Conservation (phyloP, 805 yeast genomes). For the Suhomyces emberorum region DNA sequence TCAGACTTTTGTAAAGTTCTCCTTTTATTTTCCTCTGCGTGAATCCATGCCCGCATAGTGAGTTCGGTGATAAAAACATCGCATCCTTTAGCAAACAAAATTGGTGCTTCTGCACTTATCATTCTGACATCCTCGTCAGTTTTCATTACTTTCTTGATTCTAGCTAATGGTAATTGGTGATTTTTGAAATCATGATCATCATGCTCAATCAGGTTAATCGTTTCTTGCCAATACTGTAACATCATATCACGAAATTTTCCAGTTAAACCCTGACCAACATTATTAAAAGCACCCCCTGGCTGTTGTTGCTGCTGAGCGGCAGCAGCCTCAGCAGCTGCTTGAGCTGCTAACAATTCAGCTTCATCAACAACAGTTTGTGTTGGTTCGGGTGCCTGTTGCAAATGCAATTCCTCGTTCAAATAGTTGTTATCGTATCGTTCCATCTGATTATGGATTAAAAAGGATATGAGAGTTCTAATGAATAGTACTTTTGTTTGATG, state of each 20-base stretch:
- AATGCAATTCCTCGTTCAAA: constrained; percentile 22
- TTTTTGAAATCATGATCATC: constrained; percentile 89
- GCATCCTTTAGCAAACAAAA: constrained; percentile 95
- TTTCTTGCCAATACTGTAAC: constrained; percentile 97
- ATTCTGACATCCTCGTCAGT: constrained; percentile 95
- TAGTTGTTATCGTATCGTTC: constrained; percentile 28
- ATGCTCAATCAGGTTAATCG: constrained; percentile 84
- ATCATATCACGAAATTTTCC: constrained; percentile 81
- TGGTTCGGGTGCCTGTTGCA: constrained; percentile 3
- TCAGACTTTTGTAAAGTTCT: constrained; percentile 92
- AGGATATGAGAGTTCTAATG: too few species aligned
- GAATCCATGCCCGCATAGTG: constrained; percentile 99
- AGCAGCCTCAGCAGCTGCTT: constrained; percentile 47
- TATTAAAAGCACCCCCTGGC: constrained; percentile 69
- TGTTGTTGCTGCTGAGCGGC: constrained; percentile 43
- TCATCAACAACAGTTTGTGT: constrained; percentile 16
- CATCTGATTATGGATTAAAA: too few species aligned
- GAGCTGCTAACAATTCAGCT: constrained; percentile 40
- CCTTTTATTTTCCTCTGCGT: constrained; percentile 94
- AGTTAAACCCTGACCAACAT: constrained; percentile 88
- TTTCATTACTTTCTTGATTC: constrained; percentile 97
- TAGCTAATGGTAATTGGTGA: constrained; percentile 91
- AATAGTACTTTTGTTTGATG: too few species aligned
- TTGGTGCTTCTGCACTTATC: constrained; percentile 99
- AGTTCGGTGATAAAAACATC: constrained; percentile 95